These are phyloP conservation scores for Verticillium zaregamsianum DNA, from an alignment of 2,329 filamentous ascomycete genomes.

Conservation along the genomic window DNA sequence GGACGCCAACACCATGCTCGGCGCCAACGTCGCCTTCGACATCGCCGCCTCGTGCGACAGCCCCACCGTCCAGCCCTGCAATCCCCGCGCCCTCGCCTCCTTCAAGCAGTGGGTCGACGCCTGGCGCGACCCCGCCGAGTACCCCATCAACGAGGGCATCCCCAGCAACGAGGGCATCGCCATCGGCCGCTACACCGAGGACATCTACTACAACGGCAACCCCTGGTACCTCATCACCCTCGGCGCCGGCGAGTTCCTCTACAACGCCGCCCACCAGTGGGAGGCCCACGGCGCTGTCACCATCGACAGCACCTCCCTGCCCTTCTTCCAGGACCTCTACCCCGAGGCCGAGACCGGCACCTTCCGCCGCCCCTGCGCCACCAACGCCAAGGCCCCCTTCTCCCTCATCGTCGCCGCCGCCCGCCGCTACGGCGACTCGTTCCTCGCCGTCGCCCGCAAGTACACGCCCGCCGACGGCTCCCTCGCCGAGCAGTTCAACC, in stretches of 20 bases:
- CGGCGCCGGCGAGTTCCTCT: conserved; percentile 54
- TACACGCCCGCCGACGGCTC: conserved; percentile 44
- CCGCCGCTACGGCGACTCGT: conserved; percentile 51
- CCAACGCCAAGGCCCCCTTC: conserved; percentile 28
- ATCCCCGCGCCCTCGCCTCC: conserved; percentile 43
- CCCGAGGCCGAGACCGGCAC: conserved; percentile 41
- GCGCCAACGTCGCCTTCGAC: conserved; percentile 45
- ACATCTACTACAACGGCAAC: conserved; percentile 52
- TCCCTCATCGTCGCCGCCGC: conserved; percentile 39
- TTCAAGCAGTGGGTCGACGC: conserved; percentile 53
- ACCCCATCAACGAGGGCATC: conserved; percentile 47
- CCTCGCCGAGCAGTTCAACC: conserved; percentile 45
- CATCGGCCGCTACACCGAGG: conserved; percentile 43
- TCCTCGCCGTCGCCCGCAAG: conserved; percentile 39
- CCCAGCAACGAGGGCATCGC: conserved; percentile 37
- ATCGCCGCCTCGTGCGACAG: conserved; percentile 44
- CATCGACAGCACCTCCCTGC: conserved; percentile 46
- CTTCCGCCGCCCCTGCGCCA: conserved; percentile 28
- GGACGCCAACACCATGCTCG: conserved; percentile 51
- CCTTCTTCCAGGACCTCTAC: conserved; percentile 51
- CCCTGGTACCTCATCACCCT: conserved; percentile 55
- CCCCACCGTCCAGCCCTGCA: conserved; percentile 54
- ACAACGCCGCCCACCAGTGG: conserved; percentile 53
- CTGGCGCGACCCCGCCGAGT: conserved; percentile 43
- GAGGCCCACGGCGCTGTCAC: conserved; percentile 39